phyloP scores from a whole-genome alignment of 169 alveolate species.

The Eimeria falciformis region DNA sequence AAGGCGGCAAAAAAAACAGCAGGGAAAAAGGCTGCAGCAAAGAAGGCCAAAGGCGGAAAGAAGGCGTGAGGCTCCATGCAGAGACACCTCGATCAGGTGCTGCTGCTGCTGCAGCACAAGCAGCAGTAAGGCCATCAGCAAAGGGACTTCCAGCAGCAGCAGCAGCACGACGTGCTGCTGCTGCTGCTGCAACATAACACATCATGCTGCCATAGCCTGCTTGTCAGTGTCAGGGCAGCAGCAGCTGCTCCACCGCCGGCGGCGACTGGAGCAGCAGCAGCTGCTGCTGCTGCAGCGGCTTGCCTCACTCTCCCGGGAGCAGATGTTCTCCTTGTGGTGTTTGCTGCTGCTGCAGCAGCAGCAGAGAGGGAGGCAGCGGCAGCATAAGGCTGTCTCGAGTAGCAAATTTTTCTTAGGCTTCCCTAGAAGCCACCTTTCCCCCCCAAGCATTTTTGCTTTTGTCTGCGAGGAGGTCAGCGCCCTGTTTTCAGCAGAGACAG shows the following conservation, averaged over 20 bases:
- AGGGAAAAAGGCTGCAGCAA: constrained; percentile 48
- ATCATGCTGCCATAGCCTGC: constrained; percentile 14
- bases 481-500: background rate
- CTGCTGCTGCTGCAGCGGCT: constrained; percentile 45
- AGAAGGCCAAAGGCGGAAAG: constrained; percentile 66
- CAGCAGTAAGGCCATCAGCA: constrained; percentile 33
- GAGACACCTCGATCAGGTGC: constrained; percentile 30
- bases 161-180: constrained; percentile 75
- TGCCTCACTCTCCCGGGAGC: constrained; percentile 13
- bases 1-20: constrained; percentile 49
- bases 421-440: constrained; percentile 74
- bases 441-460: background rate
- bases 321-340: background rate
- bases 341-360: constrained; percentile 33
- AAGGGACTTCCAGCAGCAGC: too few relatives aligned
- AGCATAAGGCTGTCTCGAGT: constrained; percentile 43
- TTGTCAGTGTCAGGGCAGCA: constrained; percentile 69
- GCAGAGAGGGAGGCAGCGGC: constrained; percentile 63
- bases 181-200: constrained; percentile 63
- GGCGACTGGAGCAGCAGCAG: constrained; percentile 66
- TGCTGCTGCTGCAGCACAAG: constrained; percentile 38
- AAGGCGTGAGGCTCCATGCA: constrained; percentile 71
- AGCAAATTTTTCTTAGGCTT: constrained; percentile 71
- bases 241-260: constrained; percentile 69
- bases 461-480: background rate